phyloP scores from a whole-genome alignment of 495 filamentous ascomycete genomes.

The Penicillium lagena region DNA sequence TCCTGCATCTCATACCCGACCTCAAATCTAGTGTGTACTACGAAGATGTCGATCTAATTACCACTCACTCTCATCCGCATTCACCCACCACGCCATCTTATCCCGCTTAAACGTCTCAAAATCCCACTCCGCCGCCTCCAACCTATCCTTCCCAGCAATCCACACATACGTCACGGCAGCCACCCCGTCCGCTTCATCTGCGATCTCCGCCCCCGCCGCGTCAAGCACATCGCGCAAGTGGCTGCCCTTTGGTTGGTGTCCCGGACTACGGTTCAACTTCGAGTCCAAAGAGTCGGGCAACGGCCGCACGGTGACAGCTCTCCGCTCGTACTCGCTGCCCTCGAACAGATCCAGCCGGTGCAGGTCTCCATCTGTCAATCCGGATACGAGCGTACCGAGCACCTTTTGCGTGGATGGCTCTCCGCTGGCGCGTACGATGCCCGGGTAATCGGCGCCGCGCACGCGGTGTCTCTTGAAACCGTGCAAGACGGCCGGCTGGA shows the following conservation, averaged over 20 bases:
- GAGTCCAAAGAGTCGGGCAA: slow-evolving; percentile 33
- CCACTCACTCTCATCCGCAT: slow-evolving; percentile 32
- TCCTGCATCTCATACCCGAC: too few species aligned
- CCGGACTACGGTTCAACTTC: too few species aligned
- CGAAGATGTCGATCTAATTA: slow-evolving; percentile 2
- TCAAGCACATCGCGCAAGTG: slow-evolving; percentile 27
- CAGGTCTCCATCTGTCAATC: slow-evolving; percentile 72
- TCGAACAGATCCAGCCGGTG: slow-evolving; percentile 78
- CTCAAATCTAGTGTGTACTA: too few species aligned
- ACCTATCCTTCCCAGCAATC: slow-evolving; percentile 27
- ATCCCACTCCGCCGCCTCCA: slow-evolving; percentile 77
- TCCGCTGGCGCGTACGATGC: slow-evolving; percentile 48
- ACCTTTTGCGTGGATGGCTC: slow-evolving; percentile 31
- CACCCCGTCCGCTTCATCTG: slow-evolving; percentile 44
- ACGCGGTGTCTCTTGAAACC: slow-evolving; percentile 66
- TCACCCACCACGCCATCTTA: slow-evolving; percentile 54
- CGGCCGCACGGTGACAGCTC: slow-evolving; percentile 48
- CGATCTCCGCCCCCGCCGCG: slow-evolving; percentile 19
- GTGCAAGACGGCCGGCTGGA: slow-evolving; percentile 70
- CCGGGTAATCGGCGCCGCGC: slow-evolving; percentile 70
- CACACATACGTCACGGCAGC: slow-evolving; percentile 76
- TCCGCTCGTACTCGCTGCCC: slow-evolving; percentile 63
- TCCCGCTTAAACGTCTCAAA: slow-evolving; percentile 65
- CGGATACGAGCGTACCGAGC: slow-evolving; percentile 71
- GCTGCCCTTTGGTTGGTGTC: not conserved